Evolutionary conservation across 1,284 basidiomycete genomes (phyloP), one percentile per base, ranked within the genome.

Genomic region (Papiliotrema flavescens): DNA sequence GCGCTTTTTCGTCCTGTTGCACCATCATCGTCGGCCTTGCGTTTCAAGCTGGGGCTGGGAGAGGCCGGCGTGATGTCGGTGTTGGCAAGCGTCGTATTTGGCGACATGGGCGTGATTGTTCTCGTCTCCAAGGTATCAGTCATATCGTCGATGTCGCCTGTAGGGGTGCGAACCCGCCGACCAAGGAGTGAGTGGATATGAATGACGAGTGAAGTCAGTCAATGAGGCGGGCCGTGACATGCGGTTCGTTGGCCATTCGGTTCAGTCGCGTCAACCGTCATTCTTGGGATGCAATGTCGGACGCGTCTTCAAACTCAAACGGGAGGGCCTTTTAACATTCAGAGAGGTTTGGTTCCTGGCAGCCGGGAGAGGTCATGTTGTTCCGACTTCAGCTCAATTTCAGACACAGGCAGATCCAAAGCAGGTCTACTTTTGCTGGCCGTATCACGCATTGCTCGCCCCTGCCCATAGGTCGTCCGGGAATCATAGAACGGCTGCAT

Each of bases 1-100:
- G 56, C 53, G 43, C 64, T 70, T 1, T 65, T 50, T 7, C 67
- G 52, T 1, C 63, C 63, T 60, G 44, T 14, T 40, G 59, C 11
- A 55, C 53, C 41, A 71, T 40, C 20, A 70, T 55, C 36, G 40
- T 47, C 37, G 63, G 48, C 47, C 24, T 60, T 60, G 19, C 58
- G 51, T 48, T 60, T 60, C 20, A 49, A 34, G n/a, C 28, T 43
- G 9, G 53, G 53, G 19, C 37, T 42, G n/a, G 22, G 22, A 19
- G 42, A 22, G 14, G 42, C 9, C 11, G 40, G 22, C 9, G 28
- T 32, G 28, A 11, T 32, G 28, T 32, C 28, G 22, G 49, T 50
- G 32, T 55, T 50, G 17, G 23, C 41, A 15, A 42, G 11, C 11
- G 23, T 55, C 15, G 36, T 47, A 34, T 53, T 59, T 26, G 50